These are phyloP conservation scores for Curvularia spicifera DNA, from an alignment of 2,329 filamentous ascomycete species.

Conservation along the genomic window DNA sequence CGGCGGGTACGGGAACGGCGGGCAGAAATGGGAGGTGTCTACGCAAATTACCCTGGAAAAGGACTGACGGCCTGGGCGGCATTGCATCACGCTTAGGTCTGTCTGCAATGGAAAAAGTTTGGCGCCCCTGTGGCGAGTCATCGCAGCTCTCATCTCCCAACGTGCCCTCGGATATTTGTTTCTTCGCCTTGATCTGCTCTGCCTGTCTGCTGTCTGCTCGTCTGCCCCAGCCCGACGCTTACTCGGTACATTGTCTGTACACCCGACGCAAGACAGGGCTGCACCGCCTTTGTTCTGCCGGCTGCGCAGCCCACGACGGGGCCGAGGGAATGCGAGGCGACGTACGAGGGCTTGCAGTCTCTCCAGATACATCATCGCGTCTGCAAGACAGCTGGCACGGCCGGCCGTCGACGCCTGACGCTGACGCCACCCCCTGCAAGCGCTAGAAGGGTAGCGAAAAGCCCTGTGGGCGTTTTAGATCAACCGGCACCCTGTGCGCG, in stretches of 20 bases:
- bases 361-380: constrained; percentile 20
- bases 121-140: constrained; percentile 30
- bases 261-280: neutral
- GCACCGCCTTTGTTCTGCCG: constrained; percentile 20
- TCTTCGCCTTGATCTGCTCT: too few species aligned
- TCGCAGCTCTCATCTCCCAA: constrained; percentile 13
- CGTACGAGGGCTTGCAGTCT: neutral
- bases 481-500: constrained; percentile 36
- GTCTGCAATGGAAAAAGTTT: constrained; percentile 29
- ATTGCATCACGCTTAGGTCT: constrained; percentile 24
- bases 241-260: neutral
- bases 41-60: constrained; percentile 72
- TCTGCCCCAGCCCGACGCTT: constrained; percentile 30
- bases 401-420: constrained; percentile 37
- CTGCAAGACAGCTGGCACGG: constrained; percentile 36
- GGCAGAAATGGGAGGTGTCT: constrained; percentile 90
- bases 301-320: constrained; percentile 11
- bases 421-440: constrained; percentile 24
- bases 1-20: constrained; percentile 82
- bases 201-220: neutral
- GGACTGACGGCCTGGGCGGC: constrained; percentile 42
- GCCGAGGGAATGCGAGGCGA: neutral
- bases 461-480: constrained; percentile 38
- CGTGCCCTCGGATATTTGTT: neutral
- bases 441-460: constrained; percentile 31